phyloP scores from a whole-genome alignment of 2,329 filamentous ascomycete genomes.

The Xylaria sp. region DNA sequence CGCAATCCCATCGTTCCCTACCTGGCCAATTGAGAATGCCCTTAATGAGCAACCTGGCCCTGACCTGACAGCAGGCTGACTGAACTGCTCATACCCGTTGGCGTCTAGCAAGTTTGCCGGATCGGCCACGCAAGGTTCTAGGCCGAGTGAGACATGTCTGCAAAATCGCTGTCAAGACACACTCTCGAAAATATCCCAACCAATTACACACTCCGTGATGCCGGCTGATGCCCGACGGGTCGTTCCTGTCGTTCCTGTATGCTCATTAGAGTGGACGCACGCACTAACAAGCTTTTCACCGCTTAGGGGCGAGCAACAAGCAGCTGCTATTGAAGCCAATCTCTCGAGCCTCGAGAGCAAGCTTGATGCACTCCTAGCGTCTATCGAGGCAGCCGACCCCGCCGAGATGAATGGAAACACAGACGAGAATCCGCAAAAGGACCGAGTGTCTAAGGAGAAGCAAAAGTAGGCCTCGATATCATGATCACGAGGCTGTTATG shows the following conservation, averaged over 20 bases:
- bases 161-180: slow-evolving; percentile 1
- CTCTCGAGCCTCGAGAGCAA: slow-evolving; percentile 48
- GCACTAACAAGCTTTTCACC: slow-evolving; percentile 27
- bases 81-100: too few relatives aligned
- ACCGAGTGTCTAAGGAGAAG: slow-evolving; percentile 20
- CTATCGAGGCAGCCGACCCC: slow-evolving; percentile 40
- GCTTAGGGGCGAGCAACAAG: slow-evolving; percentile 49
- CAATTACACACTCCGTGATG: slow-evolving; percentile 6
- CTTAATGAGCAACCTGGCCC: slow-evolving; percentile 9
- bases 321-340: slow-evolving; percentile 48
- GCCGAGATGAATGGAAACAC: slow-evolving; percentile 8
- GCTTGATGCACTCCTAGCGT: slow-evolving; percentile 49
- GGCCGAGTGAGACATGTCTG: not conserved
- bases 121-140: slow-evolving; percentile 13
- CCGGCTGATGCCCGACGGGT: slow-evolving; percentile 3
- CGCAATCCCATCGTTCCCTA: slow-evolving; percentile 39
- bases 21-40: slow-evolving; percentile 38
- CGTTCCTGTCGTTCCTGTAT: slow-evolving; percentile 1
- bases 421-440: slow-evolving; percentile 12
- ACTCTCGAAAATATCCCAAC: not conserved
- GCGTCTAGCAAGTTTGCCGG: slow-evolving; percentile 13
- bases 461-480: slow-evolving; percentile 1
- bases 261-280: not conserved
- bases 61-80: slow-evolving; percentile 1
- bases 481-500: slow-evolving; percentile 2